A percentile compares a stretch with the other conserved stretches of the same genome.
Evolutionary conservation across 2,329 filamentous ascomycete species (phyloP).

Genomic region (Delphinella strobiligena): DNA sequence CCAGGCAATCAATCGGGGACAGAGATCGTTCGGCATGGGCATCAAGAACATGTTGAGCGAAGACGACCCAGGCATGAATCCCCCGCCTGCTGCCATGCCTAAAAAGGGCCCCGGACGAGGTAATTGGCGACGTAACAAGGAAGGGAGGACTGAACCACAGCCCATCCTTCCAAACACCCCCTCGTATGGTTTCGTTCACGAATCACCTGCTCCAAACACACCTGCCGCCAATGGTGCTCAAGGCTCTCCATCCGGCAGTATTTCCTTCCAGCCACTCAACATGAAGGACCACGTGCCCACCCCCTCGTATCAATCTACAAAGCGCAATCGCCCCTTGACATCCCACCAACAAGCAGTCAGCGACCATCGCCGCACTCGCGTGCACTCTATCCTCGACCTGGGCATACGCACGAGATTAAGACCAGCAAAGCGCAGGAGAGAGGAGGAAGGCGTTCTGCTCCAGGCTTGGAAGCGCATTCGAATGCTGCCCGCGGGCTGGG

Average conservation of each 20-base stretch:
- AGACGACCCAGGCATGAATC: slow-evolving; percentile 26
- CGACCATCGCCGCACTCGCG: slow-evolving; percentile 62
- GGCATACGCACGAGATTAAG: slow-evolving; percentile 57
- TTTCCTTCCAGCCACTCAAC: slow-evolving; percentile 15
- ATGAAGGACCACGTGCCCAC: slow-evolving; percentile 20
- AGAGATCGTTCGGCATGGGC: slow-evolving; percentile 32
- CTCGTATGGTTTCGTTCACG: background rate
- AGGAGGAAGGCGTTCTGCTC: slow-evolving; percentile 53
- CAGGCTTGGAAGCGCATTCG: slow-evolving; percentile 54
- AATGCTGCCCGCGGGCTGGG: slow-evolving; percentile 31
- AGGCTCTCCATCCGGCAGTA: background rate
- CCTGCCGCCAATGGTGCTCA: background rate
- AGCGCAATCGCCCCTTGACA: slow-evolving; percentile 60
- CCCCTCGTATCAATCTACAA: slow-evolving; percentile 24
- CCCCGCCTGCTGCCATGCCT: slow-evolving; percentile 14
- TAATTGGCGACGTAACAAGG: slow-evolving; percentile 34
- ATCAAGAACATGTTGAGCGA: slow-evolving; percentile 38
- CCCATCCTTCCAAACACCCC: slow-evolving; percentile 20
- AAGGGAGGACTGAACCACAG: slow-evolving; percentile 8
- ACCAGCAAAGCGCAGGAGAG: slow-evolving; percentile 48
- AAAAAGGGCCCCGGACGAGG: slow-evolving; percentile 35
- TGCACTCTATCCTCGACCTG: slow-evolving; percentile 72
- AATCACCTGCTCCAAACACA: background rate
- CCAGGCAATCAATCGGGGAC: slow-evolving; percentile 24
- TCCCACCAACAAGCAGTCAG: slow-evolving; percentile 74